These are phyloP conservation scores for Fusarium algeriense DNA, from an alignment of 2,329 filamentous ascomycete species.

Conservation along the genomic window DNA sequence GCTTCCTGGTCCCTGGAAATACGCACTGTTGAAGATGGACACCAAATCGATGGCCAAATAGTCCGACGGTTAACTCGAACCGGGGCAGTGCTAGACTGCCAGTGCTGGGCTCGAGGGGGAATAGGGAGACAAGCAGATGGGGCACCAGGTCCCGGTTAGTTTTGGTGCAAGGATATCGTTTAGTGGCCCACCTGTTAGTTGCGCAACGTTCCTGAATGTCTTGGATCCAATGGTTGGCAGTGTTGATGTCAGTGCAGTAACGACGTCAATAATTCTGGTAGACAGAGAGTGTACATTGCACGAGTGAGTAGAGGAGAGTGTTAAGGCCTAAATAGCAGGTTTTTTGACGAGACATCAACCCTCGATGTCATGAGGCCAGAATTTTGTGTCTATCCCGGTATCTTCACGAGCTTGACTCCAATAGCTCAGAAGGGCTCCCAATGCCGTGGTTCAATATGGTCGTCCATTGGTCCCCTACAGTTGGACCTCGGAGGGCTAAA, in stretches of 20 bases:
- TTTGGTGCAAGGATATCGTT: conserved; percentile 25
- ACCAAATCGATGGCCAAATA: conserved; percentile 1
- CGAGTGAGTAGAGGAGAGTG: conserved; percentile 3
- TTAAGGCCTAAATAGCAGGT: not conserved
- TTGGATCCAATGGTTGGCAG: conserved; percentile 19
- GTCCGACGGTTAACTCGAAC: not conserved
- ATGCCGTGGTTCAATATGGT: conserved; percentile 29
- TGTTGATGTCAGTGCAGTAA: conserved; percentile 24
- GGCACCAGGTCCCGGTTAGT: conserved; percentile 19
- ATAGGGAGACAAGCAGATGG: conserved; percentile 24
- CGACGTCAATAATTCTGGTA: conserved; percentile 6
- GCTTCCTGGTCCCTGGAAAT: conserved; percentile 25
- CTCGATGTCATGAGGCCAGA: not conserved
- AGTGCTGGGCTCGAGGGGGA: conserved; percentile 2
- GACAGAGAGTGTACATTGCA: not conserved
- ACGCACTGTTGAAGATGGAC: conserved; percentile 4
- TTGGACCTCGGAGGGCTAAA: conserved; percentile 23
- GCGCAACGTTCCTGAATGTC: conserved; percentile 35
- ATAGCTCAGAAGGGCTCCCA: conserved; percentile 33
- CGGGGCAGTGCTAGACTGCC: conserved; percentile 13
- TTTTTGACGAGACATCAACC: not conserved
- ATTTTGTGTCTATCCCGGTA: conserved; percentile 1
- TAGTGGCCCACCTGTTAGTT: conserved; percentile 18
- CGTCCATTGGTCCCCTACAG: conserved; percentile 32
- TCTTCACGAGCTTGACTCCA: conserved; percentile 20